phyloP scores from a whole-genome alignment of 2,329 filamentous ascomycete species.

The Aspergillus floridensis region DNA sequence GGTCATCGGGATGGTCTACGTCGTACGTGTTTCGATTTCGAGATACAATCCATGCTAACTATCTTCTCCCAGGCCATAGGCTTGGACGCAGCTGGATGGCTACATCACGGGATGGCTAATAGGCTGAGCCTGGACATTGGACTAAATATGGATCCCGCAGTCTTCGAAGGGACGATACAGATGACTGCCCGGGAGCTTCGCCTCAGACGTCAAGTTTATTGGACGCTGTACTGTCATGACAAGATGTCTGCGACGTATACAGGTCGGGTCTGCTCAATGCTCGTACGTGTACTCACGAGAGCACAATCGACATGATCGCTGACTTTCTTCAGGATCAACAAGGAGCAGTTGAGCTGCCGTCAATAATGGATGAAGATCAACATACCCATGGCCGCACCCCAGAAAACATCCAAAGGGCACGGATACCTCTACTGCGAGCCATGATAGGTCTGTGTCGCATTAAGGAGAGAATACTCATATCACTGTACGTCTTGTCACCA shows the following conservation, averaged over 20 bases:
- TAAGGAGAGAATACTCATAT: not conserved
- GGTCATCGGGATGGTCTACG: conserved; percentile 28
- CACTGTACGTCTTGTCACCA: not conserved
- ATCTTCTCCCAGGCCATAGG: conserved; percentile 28
- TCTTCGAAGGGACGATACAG: conserved; percentile 25
- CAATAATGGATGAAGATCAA: not conserved
- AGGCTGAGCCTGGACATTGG: conserved; percentile 39
- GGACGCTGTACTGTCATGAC: conserved; percentile 37
- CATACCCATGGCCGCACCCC: not conserved
- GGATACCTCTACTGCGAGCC: not conserved
- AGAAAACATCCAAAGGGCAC: not conserved
- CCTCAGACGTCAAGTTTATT: conserved; percentile 37
- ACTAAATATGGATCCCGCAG: conserved; percentile 34
- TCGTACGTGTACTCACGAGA: conserved; percentile 23
- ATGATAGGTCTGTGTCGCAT: not conserved
- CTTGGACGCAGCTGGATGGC: conserved; percentile 37
- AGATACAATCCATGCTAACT: not conserved
- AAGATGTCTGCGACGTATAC: conserved; percentile 36
- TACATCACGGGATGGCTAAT: conserved; percentile 39
- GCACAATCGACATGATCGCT: not conserved
- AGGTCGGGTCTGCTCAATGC: conserved; percentile 35
- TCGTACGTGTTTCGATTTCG: conserved; percentile 20
- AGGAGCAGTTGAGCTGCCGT: not conserved
- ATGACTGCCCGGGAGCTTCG: conserved; percentile 31
- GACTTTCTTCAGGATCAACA: not conserved